A percentile compares a stretch with the other conserved stretches of the same genome.
Evolutionary conservation across 1,284 basidiomycete genomes (phyloP).

Genomic region (Anthracocystis panici-leucophaei): DNA sequence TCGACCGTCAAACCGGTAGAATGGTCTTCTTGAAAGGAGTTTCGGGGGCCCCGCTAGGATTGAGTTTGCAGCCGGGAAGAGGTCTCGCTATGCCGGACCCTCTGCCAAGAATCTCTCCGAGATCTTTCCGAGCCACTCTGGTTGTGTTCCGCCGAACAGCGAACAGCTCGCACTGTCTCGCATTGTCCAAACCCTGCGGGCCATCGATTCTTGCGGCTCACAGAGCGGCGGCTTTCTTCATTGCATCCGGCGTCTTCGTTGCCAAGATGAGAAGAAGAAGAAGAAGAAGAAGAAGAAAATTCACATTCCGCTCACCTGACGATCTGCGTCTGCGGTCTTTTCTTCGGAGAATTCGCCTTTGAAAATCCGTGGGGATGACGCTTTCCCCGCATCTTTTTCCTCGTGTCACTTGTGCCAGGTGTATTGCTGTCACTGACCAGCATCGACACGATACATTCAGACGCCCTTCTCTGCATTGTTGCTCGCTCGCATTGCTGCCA

Average conservation of each 20-base stretch:
- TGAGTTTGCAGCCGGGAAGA: neutral
- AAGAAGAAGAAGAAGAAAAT: neutral
- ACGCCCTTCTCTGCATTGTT: no score
- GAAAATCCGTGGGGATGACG: neutral
- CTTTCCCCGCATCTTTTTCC: constrained; percentile 1
- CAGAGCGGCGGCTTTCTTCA: no score
- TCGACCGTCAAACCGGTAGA: no score
- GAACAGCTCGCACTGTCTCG: neutral
- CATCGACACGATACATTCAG: no score
- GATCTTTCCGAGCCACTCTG: constrained; percentile 19
- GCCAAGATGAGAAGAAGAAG: no score
- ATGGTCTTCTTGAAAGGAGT: no score
- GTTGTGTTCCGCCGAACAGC: constrained; percentile 13
- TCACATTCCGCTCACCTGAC: constrained; percentile 2
- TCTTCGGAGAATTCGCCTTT: neutral
- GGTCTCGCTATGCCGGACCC: neutral
- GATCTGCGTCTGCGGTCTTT: no score
- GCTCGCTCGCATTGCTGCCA: no score
- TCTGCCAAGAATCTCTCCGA: constrained; percentile 22
- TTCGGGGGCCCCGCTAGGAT: constrained; percentile 3
- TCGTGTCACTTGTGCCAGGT: no score
- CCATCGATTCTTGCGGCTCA: no score
- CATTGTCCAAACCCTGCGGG: neutral
- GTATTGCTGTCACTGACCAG: no score
- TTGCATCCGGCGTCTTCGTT: neutral